Conservation (phyloP, 306 rosid species). For the Ammopiptanthus mongolicus region DNA sequence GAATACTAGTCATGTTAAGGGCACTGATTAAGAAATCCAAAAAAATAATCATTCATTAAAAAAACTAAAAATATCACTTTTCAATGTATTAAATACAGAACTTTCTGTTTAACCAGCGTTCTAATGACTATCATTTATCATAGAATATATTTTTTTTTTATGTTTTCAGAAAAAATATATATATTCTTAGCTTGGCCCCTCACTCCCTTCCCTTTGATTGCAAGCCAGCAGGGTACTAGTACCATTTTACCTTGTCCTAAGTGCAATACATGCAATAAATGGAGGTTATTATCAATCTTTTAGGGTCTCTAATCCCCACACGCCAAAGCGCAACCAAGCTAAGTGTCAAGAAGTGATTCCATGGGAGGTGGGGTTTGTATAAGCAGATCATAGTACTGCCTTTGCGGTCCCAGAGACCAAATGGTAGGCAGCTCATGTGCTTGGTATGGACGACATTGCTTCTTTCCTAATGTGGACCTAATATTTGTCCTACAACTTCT, state of each 20-base stretch:
- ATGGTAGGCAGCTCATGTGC: slow-evolving; percentile 20
- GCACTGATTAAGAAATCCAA: no score
- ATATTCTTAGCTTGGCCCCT: no score
- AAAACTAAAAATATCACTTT: no score
- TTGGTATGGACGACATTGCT: slow-evolving; percentile 11
- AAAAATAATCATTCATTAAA: no score
- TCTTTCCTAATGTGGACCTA: slow-evolving; percentile 17
- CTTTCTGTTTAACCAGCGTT: no score
- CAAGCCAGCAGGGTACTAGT: background rate
- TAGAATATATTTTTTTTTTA: no score
- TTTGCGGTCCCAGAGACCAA: slow-evolving; percentile 9
- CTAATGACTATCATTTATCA: no score
- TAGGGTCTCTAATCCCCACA: background rate
- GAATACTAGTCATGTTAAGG: no score
- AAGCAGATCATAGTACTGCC: background rate
- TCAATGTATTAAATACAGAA: no score
- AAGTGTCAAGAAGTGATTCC: slow-evolving; percentile 8
- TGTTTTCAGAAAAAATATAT: no score
- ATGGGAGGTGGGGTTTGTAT: background rate
- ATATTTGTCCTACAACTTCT: background rate
- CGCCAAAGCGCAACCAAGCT: background rate
- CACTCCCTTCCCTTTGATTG: background rate
- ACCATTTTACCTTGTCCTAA: background rate
- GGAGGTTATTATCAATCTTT: background rate
- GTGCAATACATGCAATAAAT: slow-evolving; percentile 7